Evolutionary conservation across 257 asterid species (phyloP).

Genomic region (Plectranthus barbatus): DNA sequence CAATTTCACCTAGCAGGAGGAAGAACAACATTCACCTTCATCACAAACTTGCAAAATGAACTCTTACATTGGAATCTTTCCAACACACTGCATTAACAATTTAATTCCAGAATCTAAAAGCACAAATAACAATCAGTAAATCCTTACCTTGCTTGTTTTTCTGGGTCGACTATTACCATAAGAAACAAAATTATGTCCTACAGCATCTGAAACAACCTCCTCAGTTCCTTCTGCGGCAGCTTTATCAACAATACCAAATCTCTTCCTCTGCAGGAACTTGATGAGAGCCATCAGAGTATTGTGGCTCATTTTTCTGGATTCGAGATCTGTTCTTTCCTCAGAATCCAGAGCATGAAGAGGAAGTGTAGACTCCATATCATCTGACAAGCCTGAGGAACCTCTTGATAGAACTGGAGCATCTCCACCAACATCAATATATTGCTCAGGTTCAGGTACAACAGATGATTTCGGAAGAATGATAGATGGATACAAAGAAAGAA

Average conservation of each 20-base stretch:
- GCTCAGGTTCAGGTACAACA: slow-evolving; percentile 75
- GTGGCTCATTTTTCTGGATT: slow-evolving; percentile 88
- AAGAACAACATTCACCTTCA: neutral
- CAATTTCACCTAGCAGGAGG: no score
- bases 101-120: neutral
- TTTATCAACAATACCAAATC: slow-evolving; percentile 69
- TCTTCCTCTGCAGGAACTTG: slow-evolving; percentile 83
- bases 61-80: neutral
- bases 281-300: slow-evolving; percentile 95
- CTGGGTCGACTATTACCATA: slow-evolving; percentile 58
- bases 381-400: slow-evolving; percentile 85
- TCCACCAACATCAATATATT: slow-evolving; percentile 51
- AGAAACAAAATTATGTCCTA: slow-evolving; percentile 62
- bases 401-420: slow-evolving; percentile 64
- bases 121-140: slow-evolving; percentile 8
- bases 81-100: neutral
- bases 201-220: slow-evolving; percentile 96
- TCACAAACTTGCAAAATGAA: neutral
- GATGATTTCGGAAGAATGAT: slow-evolving; percentile 81
- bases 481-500: slow-evolving; percentile 77
- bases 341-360: slow-evolving; percentile 42
- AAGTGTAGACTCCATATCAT: slow-evolving; percentile 63
- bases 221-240: slow-evolving; percentile 99
- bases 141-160: slow-evolving; percentile 59
- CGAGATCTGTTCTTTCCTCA: slow-evolving; percentile 68